Conservation (phyloP, 768 basidiomycete genomes). For the Lactifluus hygrophoroides region DNA sequence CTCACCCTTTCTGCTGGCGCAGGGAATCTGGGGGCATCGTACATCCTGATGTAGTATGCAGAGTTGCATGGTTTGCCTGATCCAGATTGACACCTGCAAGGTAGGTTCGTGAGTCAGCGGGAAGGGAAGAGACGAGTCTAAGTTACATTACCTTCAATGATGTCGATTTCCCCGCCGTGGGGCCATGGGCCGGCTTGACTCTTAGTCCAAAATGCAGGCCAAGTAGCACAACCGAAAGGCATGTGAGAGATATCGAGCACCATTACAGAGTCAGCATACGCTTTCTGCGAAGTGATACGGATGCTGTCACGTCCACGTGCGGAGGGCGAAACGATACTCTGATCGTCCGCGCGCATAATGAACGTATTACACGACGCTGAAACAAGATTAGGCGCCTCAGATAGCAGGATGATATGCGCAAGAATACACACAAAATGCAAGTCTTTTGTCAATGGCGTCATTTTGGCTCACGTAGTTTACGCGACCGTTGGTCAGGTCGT, state of each 20-base stretch:
- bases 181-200: slow-evolving; percentile 49
- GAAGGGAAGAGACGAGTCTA: neutral
- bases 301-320: slow-evolving; percentile 49
- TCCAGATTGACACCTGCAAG: slow-evolving; percentile 40
- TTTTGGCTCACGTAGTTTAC: slow-evolving; percentile 46
- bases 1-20: slow-evolving; percentile 40
- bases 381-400: neutral
- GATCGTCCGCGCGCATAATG: slow-evolving; percentile 48
- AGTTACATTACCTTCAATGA: slow-evolving; percentile 41
- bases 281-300: slow-evolving; percentile 39
- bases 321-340: slow-evolving; percentile 28
- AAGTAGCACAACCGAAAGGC: slow-evolving; percentile 50
- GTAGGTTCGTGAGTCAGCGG: neutral
- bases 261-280: slow-evolving; percentile 39
- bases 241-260: slow-evolving; percentile 51
- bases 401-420: neutral
- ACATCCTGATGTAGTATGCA: slow-evolving; percentile 47
- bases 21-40: slow-evolving; percentile 29
- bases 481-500: slow-evolving; percentile 55
- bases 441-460: slow-evolving; percentile 35
- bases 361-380: slow-evolving; percentile 36
- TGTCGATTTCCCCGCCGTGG: slow-evolving; percentile 48
- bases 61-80: slow-evolving; percentile 38
- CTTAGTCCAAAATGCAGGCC: slow-evolving; percentile 59
- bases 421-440: slow-evolving; percentile 38